Evolutionary conservation across 768 basidiomycete species (phyloP).

Genomic region (Termitomyces eurrhizus): DNA sequence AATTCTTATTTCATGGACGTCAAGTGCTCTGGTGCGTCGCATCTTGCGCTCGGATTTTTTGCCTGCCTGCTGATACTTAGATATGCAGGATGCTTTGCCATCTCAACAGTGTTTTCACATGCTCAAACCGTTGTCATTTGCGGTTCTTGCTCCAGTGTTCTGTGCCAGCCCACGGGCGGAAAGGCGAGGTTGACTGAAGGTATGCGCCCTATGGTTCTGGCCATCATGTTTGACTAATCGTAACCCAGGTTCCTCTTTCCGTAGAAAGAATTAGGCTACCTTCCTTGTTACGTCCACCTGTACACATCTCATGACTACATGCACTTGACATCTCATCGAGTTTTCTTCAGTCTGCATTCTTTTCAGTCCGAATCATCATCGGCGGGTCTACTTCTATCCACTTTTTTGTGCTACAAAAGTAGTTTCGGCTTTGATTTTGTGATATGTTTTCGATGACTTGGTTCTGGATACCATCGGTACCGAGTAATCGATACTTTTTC

Average conservation of each 20-base stretch:
- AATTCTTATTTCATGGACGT: constrained; percentile 99
- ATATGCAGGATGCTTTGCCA: constrained; percentile 84
- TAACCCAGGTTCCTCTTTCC: constrained; percentile 92
- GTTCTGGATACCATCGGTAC: constrained; percentile 4
- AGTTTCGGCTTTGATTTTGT: constrained; percentile 5
- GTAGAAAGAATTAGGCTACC: constrained; percentile 78
- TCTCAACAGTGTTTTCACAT: constrained; percentile 99
- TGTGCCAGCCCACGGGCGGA: constrained; percentile 99
- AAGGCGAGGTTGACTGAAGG: constrained; percentile 98
- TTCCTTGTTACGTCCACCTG: constrained; percentile 18
- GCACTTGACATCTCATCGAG: constrained; percentile 2
- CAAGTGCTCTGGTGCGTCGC: constrained; percentile 88
- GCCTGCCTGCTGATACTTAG: constrained; percentile 11
- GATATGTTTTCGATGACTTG: constrained; percentile 8
- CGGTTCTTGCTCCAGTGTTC: constrained; percentile 85
- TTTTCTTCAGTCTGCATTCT: constrained; percentile 3
- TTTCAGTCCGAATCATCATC: constrained; percentile 1
- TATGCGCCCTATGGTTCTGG: constrained; percentile 34
- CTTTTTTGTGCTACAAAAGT: constrained; percentile 8
- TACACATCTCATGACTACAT: constrained; percentile 11
- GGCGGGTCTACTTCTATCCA: constrained; percentile 5
- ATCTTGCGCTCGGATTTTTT: constrained; percentile 1
- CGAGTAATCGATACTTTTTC: not conserved
- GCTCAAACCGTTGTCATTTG: constrained; percentile 97
- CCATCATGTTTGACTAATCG: constrained; percentile 3